Base-by-base conservation (phyloP, 305 asterid genomes). In the Fraxinus ornus region DNA sequence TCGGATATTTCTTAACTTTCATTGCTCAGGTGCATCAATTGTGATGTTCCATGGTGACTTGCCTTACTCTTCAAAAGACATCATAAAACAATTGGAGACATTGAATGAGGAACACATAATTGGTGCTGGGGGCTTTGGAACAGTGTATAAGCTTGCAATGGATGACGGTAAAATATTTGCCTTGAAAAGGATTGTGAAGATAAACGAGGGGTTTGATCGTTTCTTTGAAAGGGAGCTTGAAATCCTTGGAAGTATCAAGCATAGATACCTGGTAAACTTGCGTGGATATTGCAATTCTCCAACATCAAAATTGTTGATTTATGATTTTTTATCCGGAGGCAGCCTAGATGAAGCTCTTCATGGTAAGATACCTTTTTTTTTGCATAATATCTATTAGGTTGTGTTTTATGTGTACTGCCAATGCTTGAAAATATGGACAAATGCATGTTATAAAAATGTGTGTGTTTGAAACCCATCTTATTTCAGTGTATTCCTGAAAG, bases 251-350 rank as follows among this genome's bases (percentile, higher is more conserved):
- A 94, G 99, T 89, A 94, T 96, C 86, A 94, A 96, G 79, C 99
- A 96, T 84, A 85, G 97, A 73, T 91, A 93, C 86, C 89, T 96
- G 85, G 99, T 96, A 85, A 96, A 96, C 86, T 97, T 96, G 81
- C 91, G 99, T 80, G 99, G 99, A 87, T 96, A 96, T 88, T 96
- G 99, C 94, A 94, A 96, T 89, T 92, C 99, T 77, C 97, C 97
- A 55, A 91, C 98, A 9, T 91, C 98, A 72, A 95, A 95, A 84
- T 87, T 95, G 87, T 88, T 95, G 83, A 93, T 95, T 75, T 95
- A 95, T 86, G 99, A 95, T 88, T 95, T 86, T 83, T 87, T 95
- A 80, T 88, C 98, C 3, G 99, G 99, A 82, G 99, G 99, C 89
- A 95, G 97, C 90, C 89, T 95, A 84, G 99, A 95, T 89, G 98